These are phyloP conservation scores for Xerocomus spinulosus DNA, from an alignment of 768 basidiomycete genomes.

Conservation along the genomic window DNA sequence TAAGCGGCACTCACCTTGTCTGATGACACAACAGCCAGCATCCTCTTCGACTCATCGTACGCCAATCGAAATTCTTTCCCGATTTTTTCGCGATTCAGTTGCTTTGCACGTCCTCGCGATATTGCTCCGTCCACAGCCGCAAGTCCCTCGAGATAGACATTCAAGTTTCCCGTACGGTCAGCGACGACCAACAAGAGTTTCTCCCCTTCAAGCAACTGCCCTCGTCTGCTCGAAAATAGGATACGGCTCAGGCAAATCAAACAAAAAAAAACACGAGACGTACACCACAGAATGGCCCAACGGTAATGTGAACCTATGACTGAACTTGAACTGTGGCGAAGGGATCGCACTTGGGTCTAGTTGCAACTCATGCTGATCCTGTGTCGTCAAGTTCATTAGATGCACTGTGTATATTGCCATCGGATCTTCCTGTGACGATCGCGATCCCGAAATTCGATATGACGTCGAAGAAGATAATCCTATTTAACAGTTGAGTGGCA, in stretches of 20 bases:
- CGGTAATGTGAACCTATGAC: slow-evolving; percentile 15
- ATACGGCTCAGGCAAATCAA: not conserved
- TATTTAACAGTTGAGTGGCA: not conserved
- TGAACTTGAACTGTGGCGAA: slow-evolving; percentile 17
- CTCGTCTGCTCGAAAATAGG: slow-evolving; percentile 22
- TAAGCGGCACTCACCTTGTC: slow-evolving; percentile 33
- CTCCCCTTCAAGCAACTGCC: slow-evolving; percentile 39
- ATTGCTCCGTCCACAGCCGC: slow-evolving; percentile 32
- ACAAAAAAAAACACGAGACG: not conserved
- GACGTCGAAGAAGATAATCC: not conserved
- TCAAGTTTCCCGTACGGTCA: slow-evolving; percentile 31
- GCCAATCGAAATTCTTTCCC: slow-evolving; percentile 43
- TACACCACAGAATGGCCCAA: slow-evolving; percentile 19
- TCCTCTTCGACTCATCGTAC: slow-evolving; percentile 49
- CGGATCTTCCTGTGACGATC: slow-evolving; percentile 15
- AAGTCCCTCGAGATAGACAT: slow-evolving; percentile 38
- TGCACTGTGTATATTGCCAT: slow-evolving; percentile 19
- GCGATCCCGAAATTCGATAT: slow-evolving; percentile 3
- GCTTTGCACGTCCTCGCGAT: slow-evolving; percentile 22
- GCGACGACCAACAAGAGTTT: slow-evolving; percentile 41
- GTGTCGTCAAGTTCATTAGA: slow-evolving; percentile 24
- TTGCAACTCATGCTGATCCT: slow-evolving; percentile 28
- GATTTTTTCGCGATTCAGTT: slow-evolving; percentile 42
- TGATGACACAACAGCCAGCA: slow-evolving; percentile 42
- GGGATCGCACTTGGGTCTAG: slow-evolving; percentile 20